Conservation (phyloP, 805 yeast genomes). For the Danielia reshetovae region DNA sequence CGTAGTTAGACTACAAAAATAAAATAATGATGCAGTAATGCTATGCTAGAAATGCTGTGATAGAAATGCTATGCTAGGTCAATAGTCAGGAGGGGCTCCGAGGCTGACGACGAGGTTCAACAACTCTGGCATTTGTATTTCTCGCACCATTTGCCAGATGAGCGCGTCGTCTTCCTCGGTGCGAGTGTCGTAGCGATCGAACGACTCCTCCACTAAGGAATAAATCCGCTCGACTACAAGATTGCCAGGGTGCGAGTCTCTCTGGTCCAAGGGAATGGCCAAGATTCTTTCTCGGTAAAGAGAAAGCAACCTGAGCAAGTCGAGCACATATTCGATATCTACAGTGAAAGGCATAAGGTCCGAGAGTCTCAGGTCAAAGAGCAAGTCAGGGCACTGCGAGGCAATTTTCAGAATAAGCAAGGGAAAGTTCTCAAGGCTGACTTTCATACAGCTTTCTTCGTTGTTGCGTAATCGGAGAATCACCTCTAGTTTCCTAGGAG, state of each 20-base stretch:
- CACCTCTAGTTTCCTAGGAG: not conserved
- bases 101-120: slow-evolving; percentile 10
- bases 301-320: slow-evolving; percentile 7
- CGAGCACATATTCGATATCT: not conserved
- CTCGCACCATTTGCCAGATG: slow-evolving; percentile 12
- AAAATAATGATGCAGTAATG: not conserved
- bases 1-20: not conserved
- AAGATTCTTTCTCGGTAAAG: slow-evolving; percentile 5
- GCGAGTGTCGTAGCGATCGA: slow-evolving; percentile 3
- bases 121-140: slow-evolving; percentile 14
- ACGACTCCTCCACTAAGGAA: slow-evolving; percentile 3
- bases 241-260: slow-evolving; percentile 4
- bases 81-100: slow-evolving; percentile 12
- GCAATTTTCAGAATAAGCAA: not conserved
- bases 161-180: slow-evolving; percentile 3
- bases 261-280: slow-evolving; percentile 4
- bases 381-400: too few relatives aligned
- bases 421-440: too few relatives aligned
- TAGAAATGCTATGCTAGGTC: slow-evolving; percentile 6
- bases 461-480: not conserved
- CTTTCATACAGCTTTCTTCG: too few relatives aligned
- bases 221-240: slow-evolving; percentile 3
- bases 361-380: too few relatives aligned
- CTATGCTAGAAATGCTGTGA: not conserved
- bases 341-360: not conserved